A percentile compares a stretch with the other conserved stretches of the same genome.
Conservation (phyloP, 495 filamentous ascomycete genomes). For the Tuber melanosporum region DNA sequence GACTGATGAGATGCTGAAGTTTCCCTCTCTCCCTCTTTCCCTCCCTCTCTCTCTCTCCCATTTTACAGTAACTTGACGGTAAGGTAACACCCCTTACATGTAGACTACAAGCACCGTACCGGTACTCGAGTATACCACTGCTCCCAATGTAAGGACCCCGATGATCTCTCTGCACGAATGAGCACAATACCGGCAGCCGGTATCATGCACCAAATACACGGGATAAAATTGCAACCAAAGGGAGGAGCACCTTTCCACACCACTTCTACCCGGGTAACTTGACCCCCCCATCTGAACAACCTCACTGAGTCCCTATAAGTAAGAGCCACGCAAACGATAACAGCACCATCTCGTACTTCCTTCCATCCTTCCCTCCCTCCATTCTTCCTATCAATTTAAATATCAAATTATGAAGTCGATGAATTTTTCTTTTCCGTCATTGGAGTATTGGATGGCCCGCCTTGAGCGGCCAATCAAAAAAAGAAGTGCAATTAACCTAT, state of each 20-base stretch:
- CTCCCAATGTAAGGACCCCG: background rate
- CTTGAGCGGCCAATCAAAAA: background rate
- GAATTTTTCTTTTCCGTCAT: background rate
- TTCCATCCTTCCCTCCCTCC: background rate
- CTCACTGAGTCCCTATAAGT: background rate
- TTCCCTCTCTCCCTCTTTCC: background rate
- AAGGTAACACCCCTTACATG: background rate
- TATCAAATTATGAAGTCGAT: background rate
- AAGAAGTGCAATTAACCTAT: slow-evolving; percentile 6
- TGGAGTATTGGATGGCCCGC: background rate
- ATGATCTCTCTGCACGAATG: background rate
- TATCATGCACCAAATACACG: background rate
- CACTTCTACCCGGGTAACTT: background rate
- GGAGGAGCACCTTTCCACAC: background rate
- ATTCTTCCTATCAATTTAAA: background rate
- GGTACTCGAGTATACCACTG: background rate
- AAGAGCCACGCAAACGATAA: background rate
- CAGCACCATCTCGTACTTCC: background rate
- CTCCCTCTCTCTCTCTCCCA: background rate
- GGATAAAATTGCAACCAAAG: background rate
- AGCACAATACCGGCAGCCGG: background rate
- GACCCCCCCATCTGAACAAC: background rate
- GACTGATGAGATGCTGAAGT: background rate
- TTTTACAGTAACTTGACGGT: background rate
- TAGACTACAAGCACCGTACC: background rate